Evolutionary conservation across 371 early-diverging fungal genomes (phyloP), one percentile per base, ranked within the genome.

Genomic region (Apophysomyces sp.): DNA sequence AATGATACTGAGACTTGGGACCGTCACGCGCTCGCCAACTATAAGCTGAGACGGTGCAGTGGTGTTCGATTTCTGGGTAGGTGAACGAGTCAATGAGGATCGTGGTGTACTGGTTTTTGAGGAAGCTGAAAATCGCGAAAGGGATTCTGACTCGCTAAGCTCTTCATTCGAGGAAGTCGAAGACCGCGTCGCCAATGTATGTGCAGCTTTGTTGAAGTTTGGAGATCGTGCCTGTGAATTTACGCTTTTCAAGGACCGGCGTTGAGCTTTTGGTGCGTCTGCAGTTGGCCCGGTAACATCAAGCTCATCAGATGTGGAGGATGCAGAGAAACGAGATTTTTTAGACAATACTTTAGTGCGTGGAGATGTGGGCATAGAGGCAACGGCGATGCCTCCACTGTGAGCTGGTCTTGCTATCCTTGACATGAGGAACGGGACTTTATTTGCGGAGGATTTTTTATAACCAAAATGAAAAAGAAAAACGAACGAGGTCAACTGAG

Each of bases 11-110:
- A 84, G 80, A 36, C 79, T 72, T 16, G 86, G 84, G 1, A 90
- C 86, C 49, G 74, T 65, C 6, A 91, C 89, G 2, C 82, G 72
- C 11, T 81, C 82, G 8, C 88, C 89, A 53, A 83, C 49, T 16
- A 37, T 41, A 16, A 67, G 57, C 54, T 56, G 31, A 51, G 30
- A 5, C 27, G 26, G 4, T 41, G 59, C 21, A 44, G n/a, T 44
- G 37, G 8, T 52, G 18, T 24, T 37, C 34, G 52, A 6, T 24
- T 16, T 52, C 24, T 60, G 51, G 1, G 55, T 40, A 24, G 62
- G 28, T 37, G 61, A 61, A 49, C 61, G 37, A 29, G 34, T 53
- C 26, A 21, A 55, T 40, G 62, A 55, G 24, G 62, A 55, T 11
- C 62, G 62, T 16, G 62, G 39, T 34, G 60, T 51, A 7, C 37